Base-by-base conservation (phyloP, 2,329 filamentous ascomycete genomes). In the Aureobasidium sp. region DNA sequence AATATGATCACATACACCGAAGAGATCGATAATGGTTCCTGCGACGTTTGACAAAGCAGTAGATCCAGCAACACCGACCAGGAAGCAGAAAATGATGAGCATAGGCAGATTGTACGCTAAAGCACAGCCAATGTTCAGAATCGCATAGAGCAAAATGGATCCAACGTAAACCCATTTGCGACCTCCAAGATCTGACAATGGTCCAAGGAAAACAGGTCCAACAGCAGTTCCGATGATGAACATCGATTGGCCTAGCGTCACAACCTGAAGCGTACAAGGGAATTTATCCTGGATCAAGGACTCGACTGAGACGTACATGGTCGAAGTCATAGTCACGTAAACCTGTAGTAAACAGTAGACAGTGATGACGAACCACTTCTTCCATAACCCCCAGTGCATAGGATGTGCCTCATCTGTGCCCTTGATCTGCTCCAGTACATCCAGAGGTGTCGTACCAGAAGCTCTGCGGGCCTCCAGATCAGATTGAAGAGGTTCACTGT, bases 1-100 rank as follows among this genome's bases (percentile, higher is more conserved):
- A 4, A 11, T 27, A 16, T 13, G 13, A 25, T 2, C 4, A 53
- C 59, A 39, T 37, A 52, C 59, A 29, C 59, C 59, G 32, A 61
- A 61, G 7, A 61, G 49, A 39, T 64, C 63, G 7, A 60, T 54
- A 7, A 64, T 64, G n/a, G 63, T 64, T 42, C 63, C 63, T 10
- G 63, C 63, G 15, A 61, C 63, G 15, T 62, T 64, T 1, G 63
- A 61, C 27, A 64, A 32, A 11, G 63, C 59, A 39, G 59, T 62
- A 42, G 63, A 61, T 39, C 63, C 63, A 39, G 63, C 63, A 30
- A 61, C 61, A 25, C 63, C 63, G 25, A 54, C 34, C 32, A 64
- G 30, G 44, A 64, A 64, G 11, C 54, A 58, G 50, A 64, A 64
- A 36, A 64, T 45, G 16, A 64, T 64, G 34, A 64, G 41, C 63